Evolutionary conservation across 2,329 filamentous ascomycete species (phyloP).

Genomic region (Exophiala bonariae): DNA sequence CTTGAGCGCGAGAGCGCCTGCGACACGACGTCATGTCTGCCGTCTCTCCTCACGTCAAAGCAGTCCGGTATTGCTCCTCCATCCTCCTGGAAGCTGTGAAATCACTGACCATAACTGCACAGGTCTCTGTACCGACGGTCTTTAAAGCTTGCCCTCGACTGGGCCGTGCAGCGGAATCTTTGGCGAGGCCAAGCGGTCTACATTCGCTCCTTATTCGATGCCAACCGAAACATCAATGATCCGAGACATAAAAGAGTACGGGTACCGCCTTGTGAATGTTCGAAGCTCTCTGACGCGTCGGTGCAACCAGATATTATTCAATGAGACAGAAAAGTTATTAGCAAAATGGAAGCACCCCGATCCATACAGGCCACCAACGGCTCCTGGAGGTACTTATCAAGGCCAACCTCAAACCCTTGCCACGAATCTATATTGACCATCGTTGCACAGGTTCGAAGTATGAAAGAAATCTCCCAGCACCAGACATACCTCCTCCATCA

Average conservation of each 20-base stretch:
- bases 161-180: constrained; percentile 86
- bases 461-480: constrained; percentile 85
- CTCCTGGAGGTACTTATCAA: constrained; percentile 78
- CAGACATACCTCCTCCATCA: constrained; percentile 61
- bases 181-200: constrained; percentile 97
- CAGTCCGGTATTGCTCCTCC: constrained; percentile 37
- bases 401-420: background rate
- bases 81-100: constrained; percentile 29
- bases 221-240: constrained; percentile 81
- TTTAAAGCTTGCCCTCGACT: constrained; percentile 90
- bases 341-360: constrained; percentile 98
- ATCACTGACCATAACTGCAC: constrained; percentile 18
- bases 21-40: constrained; percentile 35
- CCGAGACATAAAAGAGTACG: constrained; percentile 81
- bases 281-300: constrained; percentile 16
- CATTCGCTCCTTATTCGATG: constrained; percentile 90
- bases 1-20: constrained; percentile 9
- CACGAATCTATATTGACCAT: constrained; percentile 9
- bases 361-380: constrained; percentile 83
- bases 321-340: constrained; percentile 83
- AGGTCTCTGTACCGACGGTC: constrained; percentile 84
- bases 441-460: constrained; percentile 77
- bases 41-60: constrained; percentile 29
- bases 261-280: background rate
- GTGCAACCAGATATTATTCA: constrained; percentile 69